Conservation (phyloP, 2,329 filamentous ascomycete species). For the Scedosporium dehoogii region DNA sequence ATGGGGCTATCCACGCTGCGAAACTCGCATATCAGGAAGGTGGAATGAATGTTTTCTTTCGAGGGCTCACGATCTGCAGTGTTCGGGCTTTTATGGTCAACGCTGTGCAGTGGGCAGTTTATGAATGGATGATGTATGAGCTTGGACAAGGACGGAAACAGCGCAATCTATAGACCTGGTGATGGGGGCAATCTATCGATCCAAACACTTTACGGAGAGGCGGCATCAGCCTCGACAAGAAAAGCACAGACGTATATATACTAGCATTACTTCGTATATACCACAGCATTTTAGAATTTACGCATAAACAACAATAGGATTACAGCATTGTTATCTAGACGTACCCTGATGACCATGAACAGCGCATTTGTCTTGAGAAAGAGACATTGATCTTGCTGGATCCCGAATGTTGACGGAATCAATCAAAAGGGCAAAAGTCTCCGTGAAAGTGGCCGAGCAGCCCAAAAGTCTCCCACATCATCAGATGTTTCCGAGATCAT, state of each 20-base stretch:
- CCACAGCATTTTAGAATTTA: too few relatives aligned
- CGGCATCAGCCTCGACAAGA: too few relatives aligned
- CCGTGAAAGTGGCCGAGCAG: conserved; percentile 2
- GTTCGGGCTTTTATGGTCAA: conserved; percentile 84
- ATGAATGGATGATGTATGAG: conserved; percentile 74
- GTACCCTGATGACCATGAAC: too few relatives aligned
- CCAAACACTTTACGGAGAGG: too few relatives aligned
- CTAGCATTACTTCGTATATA: too few relatives aligned
- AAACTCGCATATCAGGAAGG: conserved; percentile 54
- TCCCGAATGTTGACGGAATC: background rate
- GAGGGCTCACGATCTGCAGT: conserved; percentile 72
- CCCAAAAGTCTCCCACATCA: background rate
- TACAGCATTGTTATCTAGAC: too few relatives aligned
- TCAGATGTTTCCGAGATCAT: background rate
- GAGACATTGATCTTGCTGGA: too few relatives aligned
- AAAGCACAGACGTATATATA: too few relatives aligned
- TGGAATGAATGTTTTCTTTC: conserved; percentile 56
- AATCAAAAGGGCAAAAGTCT: background rate
- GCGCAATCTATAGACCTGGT: background rate
- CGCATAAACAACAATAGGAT: too few relatives aligned
- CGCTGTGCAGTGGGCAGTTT: conserved; percentile 84
- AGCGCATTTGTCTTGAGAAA: too few relatives aligned
- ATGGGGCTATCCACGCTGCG: conserved; percentile 54
- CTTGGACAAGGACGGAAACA: conserved; percentile 18
- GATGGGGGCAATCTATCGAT: background rate